Base-by-base conservation (phyloP, 495 filamentous ascomycete genomes). In the Penicillium egyptiacum region DNA sequence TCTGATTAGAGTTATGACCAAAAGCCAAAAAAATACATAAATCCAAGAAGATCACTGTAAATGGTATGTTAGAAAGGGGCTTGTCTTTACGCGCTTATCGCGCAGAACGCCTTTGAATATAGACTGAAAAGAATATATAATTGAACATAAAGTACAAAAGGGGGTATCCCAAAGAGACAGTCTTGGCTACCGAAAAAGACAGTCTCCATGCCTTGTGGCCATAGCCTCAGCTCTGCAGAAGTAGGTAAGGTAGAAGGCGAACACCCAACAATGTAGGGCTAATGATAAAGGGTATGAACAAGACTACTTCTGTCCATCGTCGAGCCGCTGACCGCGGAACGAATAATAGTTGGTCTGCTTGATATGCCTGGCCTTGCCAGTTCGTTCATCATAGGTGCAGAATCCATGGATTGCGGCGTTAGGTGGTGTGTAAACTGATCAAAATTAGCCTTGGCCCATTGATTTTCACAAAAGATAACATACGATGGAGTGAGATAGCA, bases 401-500 rank as follows among this genome's bases (percentile, higher is more conserved):
- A 88, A 92, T 2, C 90, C 90, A 55, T 84, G 75, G 39, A 75
- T 83, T 14, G 88, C 88, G 4, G 91, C 91, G 63, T 95, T 93
- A 6, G 92, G 92, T 42, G 92, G 92, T 1, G 91, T 95, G 66
- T 96, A 96, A 43, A 96, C 87, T 90, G 59, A 59, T 11, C 19
- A 33, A n/a, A n/a, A 51, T 65, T 25, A 58, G 51, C 16, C 31
- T 45, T n/a, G 12, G 7, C 25, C 16, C 30, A 43, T 37, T 14
- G 31, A 22, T 17, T 25, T 23, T 31, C 37, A n/a, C 20, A 43
- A 48, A 5, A 22, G 19, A 23, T 10, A 60, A 81, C 87, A 67
- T 80, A 89, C 87, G 70, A 74, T 97, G 92, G 43, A 97, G 75
- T 33, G 91, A 94, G 52, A 96, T 86, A 57, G 93, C 92, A 61